Conservation (phyloP, 495 filamentous ascomycete species). For the Annulohypoxylon stygium region DNA sequence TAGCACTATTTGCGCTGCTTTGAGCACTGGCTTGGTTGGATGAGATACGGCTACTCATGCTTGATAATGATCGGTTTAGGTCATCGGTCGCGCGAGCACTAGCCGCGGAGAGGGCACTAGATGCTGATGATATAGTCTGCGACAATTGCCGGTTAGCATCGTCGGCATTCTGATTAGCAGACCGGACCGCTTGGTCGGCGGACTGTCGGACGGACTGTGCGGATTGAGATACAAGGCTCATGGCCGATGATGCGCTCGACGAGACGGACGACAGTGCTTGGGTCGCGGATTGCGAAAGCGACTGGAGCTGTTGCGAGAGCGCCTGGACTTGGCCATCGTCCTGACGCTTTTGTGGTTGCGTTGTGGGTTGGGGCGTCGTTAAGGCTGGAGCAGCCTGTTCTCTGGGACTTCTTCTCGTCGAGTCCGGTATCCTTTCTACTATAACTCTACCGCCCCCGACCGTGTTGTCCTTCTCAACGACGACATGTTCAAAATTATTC, state of each 20-base stretch:
- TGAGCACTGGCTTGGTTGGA: constrained; percentile 38
- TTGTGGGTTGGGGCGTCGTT: constrained; percentile 40
- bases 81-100: constrained; percentile 44
- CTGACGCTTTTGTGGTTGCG: constrained; percentile 50
- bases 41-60: constrained; percentile 47
- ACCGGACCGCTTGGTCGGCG: constrained; percentile 46
- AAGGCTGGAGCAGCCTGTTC: constrained; percentile 40
- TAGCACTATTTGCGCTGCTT: constrained; percentile 45
- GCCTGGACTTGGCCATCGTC: constrained; percentile 58
- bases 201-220: constrained; percentile 48
- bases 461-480: constrained; percentile 21
- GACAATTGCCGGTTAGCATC: constrained; percentile 55
- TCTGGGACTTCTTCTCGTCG: constrained; percentile 28
- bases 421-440: constrained; percentile 34
- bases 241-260: constrained; percentile 50
- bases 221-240: constrained; percentile 49
- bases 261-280: constrained; percentile 53
- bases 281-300: constrained; percentile 53
- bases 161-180: constrained; percentile 55
- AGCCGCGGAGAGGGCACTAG: constrained; percentile 51
- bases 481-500: constrained; percentile 26
- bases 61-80: constrained; percentile 39
- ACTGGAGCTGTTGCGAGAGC: constrained; percentile 54
- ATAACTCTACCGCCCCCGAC: constrained; percentile 23
- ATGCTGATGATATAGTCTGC: constrained; percentile 50